Evolutionary conservation across 2,329 filamentous ascomycete species (phyloP).

Genomic region (Colletotrichum tropicale): DNA sequence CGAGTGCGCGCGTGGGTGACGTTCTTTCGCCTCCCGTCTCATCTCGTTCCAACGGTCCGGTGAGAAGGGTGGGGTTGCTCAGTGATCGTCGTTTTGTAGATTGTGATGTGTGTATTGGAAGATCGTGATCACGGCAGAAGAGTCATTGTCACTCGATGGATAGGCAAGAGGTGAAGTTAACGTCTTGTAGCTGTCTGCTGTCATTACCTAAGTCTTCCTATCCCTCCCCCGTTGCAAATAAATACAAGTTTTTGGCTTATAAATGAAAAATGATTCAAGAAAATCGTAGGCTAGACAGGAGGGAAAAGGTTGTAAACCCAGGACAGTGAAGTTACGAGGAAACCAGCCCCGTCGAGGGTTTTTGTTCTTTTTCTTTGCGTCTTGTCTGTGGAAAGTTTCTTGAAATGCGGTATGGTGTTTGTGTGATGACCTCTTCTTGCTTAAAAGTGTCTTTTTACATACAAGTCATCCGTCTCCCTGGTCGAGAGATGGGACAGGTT

Average conservation of each 20-base stretch:
- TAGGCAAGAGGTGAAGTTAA: background rate
- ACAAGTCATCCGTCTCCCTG: background rate
- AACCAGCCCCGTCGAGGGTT: slow-evolving; percentile 18
- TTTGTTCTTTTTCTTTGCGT: background rate
- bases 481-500: background rate
- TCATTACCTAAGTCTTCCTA: slow-evolving; percentile 5
- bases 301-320: background rate
- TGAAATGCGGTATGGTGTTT: slow-evolving; percentile 2
- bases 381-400: background rate
- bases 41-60: background rate
- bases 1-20: background rate
- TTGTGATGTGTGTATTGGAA: background rate
- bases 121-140: background rate
- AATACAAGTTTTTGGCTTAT: background rate
- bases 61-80: background rate
- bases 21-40: background rate
- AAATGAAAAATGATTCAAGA: background rate
- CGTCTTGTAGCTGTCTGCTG: slow-evolving; percentile 11
- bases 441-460: slow-evolving; percentile 1
- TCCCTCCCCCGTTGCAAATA: background rate
- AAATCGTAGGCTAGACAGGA: background rate
- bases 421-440: background rate
- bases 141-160: background rate
- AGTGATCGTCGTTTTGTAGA: background rate
- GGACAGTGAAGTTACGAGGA: slow-evolving; percentile 8